Percentiles rank a stretch among this genome's conserved stretches.
phyloP scores from a whole-genome alignment of 257 asterid species.

The Voacanga thouarsii region DNA sequence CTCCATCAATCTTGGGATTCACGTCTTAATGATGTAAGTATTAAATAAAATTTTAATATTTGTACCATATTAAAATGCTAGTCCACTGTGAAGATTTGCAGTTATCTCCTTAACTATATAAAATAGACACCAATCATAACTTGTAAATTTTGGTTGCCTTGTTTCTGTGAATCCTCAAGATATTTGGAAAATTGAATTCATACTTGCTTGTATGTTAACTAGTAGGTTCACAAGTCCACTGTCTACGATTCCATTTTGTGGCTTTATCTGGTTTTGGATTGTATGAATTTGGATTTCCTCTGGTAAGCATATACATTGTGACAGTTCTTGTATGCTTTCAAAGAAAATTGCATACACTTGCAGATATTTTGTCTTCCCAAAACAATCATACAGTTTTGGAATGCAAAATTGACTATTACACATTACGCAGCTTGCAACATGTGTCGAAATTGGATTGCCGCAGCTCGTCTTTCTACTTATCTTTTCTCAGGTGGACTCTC shows the following conservation, averaged over 20 bases:
- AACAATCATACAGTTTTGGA: not conserved
- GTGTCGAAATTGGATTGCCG: constrained; percentile 90
- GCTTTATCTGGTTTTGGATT: constrained; percentile 91
- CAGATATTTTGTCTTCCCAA: not conserved
- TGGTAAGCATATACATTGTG: constrained; percentile 42
- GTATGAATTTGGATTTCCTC: constrained; percentile 86
- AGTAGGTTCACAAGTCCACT: constrained; percentile 84
- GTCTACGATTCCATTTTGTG: constrained; percentile 69
- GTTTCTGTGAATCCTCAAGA: not conserved
- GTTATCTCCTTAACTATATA: not conserved
- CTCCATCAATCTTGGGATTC: constrained; percentile 93
- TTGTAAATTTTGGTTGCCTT: not conserved
- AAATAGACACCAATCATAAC: not conserved
- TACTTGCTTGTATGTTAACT: constrained; percentile 5
- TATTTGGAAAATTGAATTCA: not conserved
- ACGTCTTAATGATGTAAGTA: constrained; percentile 94
- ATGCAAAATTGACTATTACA: constrained; percentile 6
- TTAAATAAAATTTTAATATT: constrained; percentile 1
- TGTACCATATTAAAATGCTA: not conserved
- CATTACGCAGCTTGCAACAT: constrained; percentile 61
- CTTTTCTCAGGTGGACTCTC: constrained; percentile 72
- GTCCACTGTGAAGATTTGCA: not conserved
- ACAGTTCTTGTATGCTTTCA: not conserved
- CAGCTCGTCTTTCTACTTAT: constrained; percentile 68
- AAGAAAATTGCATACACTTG: not conserved